Evolutionary conservation across 768 basidiomycete genomes (phyloP).

Genomic region (Rhizopogon vesiculosus): DNA sequence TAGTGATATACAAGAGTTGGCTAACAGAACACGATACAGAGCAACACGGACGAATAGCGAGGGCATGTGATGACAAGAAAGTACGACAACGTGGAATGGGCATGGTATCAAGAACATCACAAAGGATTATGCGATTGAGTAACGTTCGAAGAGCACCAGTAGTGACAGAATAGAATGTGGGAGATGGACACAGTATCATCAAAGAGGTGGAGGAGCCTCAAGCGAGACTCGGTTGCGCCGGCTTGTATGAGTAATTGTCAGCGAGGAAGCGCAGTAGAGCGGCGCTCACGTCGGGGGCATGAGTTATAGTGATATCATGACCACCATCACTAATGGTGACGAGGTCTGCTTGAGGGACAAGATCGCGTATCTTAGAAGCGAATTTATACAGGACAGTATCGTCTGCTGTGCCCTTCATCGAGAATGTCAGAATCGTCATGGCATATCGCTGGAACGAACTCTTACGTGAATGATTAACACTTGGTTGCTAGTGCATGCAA

Average conservation of each 20-base stretch:
- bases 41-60: background rate
- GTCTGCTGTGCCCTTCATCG: slow-evolving; percentile 26
- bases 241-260: background rate
- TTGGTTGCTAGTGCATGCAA: slow-evolving; percentile 41
- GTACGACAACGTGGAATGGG: background rate
- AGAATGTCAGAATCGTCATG: background rate
- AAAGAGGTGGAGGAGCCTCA: background rate
- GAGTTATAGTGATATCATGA: slow-evolving; percentile 29
- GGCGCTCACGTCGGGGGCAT: slow-evolving; percentile 24
- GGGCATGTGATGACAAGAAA: background rate
- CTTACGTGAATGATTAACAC: slow-evolving; percentile 66
- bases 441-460: background rate
- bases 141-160: background rate
- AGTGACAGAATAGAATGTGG: background rate
- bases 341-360: slow-evolving; percentile 24
- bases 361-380: slow-evolving; percentile 22
- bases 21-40: background rate
- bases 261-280: slow-evolving; percentile 23
- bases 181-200: background rate
- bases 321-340: slow-evolving; percentile 24
- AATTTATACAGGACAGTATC: slow-evolving; percentile 30
- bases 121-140: background rate
- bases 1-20: no score
- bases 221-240: background rate
- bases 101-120: background rate